Percentiles rank a stretch among this genome's conserved stretches.
phyloP scores from a whole-genome alignment of 2,329 filamentous ascomycete species.

The Fusarium floridanum region DNA sequence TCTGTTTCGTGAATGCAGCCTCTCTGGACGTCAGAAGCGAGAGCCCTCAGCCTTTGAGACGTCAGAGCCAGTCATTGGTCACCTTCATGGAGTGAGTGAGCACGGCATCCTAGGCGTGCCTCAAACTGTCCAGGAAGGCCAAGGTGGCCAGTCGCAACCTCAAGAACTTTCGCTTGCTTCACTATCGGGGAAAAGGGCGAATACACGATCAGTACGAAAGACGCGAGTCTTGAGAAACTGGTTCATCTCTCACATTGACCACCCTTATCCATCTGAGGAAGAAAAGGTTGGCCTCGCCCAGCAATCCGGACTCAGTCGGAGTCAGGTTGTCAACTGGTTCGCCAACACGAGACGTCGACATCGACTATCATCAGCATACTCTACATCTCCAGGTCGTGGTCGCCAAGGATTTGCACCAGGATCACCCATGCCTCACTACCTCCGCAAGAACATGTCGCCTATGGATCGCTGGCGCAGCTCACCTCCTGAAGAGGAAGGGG shows the following conservation, averaged over 20 bases:
- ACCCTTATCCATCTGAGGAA: slow-evolving; percentile 62
- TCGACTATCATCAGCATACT: slow-evolving; percentile 48
- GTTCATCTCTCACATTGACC: slow-evolving; percentile 59
- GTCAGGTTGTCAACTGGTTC: slow-evolving; percentile 64
- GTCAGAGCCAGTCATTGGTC: slow-evolving; percentile 59
- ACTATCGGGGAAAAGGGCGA: slow-evolving; percentile 49
- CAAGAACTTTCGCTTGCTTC: slow-evolving; percentile 21
- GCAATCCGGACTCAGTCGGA: slow-evolving; percentile 60
- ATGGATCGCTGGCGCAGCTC: slow-evolving; percentile 59
- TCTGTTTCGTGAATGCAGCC: slow-evolving; percentile 63
- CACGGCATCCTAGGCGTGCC: slow-evolving; percentile 39
- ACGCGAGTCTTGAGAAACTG: slow-evolving; percentile 60
- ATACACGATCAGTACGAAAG: slow-evolving; percentile 59
- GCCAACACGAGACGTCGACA: slow-evolving; percentile 64
- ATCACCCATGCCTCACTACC: slow-evolving; percentile 58
- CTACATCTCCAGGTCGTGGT: slow-evolving; percentile 45
- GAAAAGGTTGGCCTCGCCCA: slow-evolving; percentile 56
- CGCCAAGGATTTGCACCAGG: slow-evolving; percentile 51
- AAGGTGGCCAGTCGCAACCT: not conserved
- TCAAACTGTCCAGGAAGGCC: slow-evolving; percentile 17
- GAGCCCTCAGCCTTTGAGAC: slow-evolving; percentile 62
- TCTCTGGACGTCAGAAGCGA: slow-evolving; percentile 60
- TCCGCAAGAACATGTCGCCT: slow-evolving; percentile 55
- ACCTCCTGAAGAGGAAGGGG: slow-evolving; percentile 60
- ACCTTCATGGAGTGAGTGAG: slow-evolving; percentile 63